Evolutionary conservation across 768 basidiomycete species (phyloP), one percentile per base, ranked within the genome.

Genomic region (Neoboletus brunneissimus): DNA sequence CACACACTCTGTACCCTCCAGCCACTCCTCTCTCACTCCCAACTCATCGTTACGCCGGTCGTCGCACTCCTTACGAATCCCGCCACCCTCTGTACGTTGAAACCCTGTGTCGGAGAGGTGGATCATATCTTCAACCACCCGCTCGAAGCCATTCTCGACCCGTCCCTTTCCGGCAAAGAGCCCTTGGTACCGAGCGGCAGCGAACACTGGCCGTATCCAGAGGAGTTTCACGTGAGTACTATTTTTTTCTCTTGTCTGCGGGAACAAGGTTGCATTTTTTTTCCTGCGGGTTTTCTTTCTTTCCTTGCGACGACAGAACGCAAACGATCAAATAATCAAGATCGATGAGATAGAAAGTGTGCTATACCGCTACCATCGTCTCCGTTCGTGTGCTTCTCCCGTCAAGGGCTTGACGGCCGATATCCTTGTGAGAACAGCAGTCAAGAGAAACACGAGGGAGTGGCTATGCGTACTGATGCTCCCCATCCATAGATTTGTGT

Each of bases 321-420:
- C 77, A 5, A 80, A 76, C 3, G 89, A 91, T 64, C 59, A 60
- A 23, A 38, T 42, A 0, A 68, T 77, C 10, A 56, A 69, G 35
- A 68, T 81, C 1, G 66, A 75, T 2, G 77, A 81, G 72, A 70
- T 86, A 10, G 79, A 76, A 34, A 74, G 78, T 37, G 76, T 77
- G 10, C 61, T 73, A 0, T 94, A 94, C 62, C 82, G 94, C 18
- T 86, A 91, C 83, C 91, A 95, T 66, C 85, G 93, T 9, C 87
- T 96, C 64, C 81, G 90, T 35, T 86, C 87, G 3, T 78, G 77
- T 0, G 87, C 87, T 1, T 92, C 91, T 18, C 85, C 92, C 0
- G 79, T 95, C 55, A 92, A 91, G 68, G 93, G 93, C 1, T 70
- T 95, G 3, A 94, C 92, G 1, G 78, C 89, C 2, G 88, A 92